Percentiles rank a stretch among this genome's conserved stretches.
These are phyloP conservation scores for Penicillium coprophilum DNA, from an alignment of 495 filamentous ascomycete genomes.

Conservation along the genomic window DNA sequence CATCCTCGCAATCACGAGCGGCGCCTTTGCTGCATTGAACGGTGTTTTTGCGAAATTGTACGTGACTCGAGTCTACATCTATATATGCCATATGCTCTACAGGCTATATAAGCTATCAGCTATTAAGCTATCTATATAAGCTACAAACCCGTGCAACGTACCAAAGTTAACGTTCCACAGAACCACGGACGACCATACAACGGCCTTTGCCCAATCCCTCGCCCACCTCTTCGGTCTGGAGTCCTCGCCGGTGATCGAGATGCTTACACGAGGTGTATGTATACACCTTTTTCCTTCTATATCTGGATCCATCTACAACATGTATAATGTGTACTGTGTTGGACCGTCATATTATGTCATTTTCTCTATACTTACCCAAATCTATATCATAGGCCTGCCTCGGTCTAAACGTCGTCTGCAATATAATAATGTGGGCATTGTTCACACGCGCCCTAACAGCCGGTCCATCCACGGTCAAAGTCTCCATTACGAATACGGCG, in stretches of 20 bases:
- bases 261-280: slow-evolving; percentile 68
- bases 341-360: background rate
- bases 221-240: slow-evolving; percentile 56
- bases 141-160: too few species aligned
- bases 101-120: background rate
- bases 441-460: slow-evolving; percentile 78
- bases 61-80: slow-evolving; percentile 21
- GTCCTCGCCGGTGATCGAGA: slow-evolving; percentile 59
- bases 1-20: slow-evolving; percentile 76
- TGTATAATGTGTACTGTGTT: background rate
- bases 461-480: slow-evolving; percentile 81
- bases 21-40: slow-evolving; percentile 88
- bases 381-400: slow-evolving; percentile 67
- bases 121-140: background rate
- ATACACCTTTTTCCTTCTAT: slow-evolving; percentile 1
- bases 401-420: slow-evolving; percentile 82
- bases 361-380: slow-evolving; percentile 16
- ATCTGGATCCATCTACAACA: background rate
- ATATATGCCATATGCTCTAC: slow-evolving; percentile 1
- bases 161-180: slow-evolving; percentile 41
- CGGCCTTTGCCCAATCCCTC: slow-evolving; percentile 62
- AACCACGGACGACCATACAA: slow-evolving; percentile 82
- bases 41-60: slow-evolving; percentile 96
- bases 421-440: slow-evolving; percentile 91
- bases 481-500: slow-evolving; percentile 89